Evolutionary conservation across 176 grass and related monocot species (phyloP), one percentile per base, ranked within the genome.

Genomic region (Eragrostis nindensis): DNA sequence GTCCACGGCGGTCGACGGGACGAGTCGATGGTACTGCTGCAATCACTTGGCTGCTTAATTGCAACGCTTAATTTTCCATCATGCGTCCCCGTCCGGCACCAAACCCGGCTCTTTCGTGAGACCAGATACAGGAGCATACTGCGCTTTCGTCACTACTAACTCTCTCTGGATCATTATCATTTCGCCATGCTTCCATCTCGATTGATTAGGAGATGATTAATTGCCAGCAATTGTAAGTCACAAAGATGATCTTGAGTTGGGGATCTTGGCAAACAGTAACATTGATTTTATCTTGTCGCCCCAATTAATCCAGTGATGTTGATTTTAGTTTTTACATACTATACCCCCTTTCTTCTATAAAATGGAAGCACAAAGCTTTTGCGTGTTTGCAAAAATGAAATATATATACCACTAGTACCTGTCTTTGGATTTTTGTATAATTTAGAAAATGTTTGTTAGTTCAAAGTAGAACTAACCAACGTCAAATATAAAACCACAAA

Each of bases 21-120:
- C n/a, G n/a, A 71, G 46, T 71, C 41, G 50, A 68, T 49, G 32
- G 32, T 36, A 36, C 32, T 36, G 57, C 26, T 27, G 61, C 30
- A 24, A 68, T 45, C 68, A 49, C 79, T 60, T 62, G 29, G 15
- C 3, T 4, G 48, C 83, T 41, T 62, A 15, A 47, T 83, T 40
- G 21, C 43, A 11, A 27, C 16, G 74, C n/a, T 62, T 59, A 43
- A 21, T 61, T 68, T 59, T n/a, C 32, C 54, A 43, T 55, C 32
- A 82, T 54, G 54, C 39, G 65, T 87, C 78, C 62, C 64, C 44
- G 61, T 70, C 54, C 2, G 8, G 74, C 65, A 77, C 79, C 78
- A 76, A 87, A 82, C 72, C 44, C 48, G 0, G 7, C 24, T 12
- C 2, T 47, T 86, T 66, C n/a, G 59, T 45, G 64, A 26, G 59